These are phyloP conservation scores for Apiotrichum siamense DNA, from an alignment of 1,284 basidiomycete species.

Conservation along the genomic window DNA sequence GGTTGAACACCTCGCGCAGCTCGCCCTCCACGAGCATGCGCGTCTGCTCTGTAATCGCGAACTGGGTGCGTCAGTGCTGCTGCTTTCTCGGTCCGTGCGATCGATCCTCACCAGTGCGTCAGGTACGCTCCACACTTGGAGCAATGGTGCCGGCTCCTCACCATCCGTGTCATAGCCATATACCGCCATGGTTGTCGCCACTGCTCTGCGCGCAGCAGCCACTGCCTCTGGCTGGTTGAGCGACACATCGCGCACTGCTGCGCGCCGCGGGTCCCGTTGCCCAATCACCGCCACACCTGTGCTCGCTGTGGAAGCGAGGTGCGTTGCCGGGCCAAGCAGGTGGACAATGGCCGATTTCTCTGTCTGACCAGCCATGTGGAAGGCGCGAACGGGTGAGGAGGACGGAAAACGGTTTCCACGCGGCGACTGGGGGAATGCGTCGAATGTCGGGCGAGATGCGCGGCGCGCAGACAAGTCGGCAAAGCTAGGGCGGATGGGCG, in stretches of 20 bases:
- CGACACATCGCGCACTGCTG: slow-evolving; percentile 8
- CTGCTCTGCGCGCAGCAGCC: slow-evolving; percentile 13
- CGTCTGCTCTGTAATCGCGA: slow-evolving; percentile 32
- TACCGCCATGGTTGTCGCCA: slow-evolving; percentile 19
- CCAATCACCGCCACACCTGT: not conserved
- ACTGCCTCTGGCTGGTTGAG: slow-evolving; percentile 13
- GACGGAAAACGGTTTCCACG: slow-evolving; percentile 33
- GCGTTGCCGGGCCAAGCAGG: slow-evolving; percentile 28
- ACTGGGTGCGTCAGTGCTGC: slow-evolving; percentile 11
- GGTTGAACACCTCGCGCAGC: slow-evolving; percentile 31
- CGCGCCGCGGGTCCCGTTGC: not conserved
- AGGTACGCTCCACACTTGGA: slow-evolving; percentile 26
- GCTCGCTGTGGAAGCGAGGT: slow-evolving; percentile 21
- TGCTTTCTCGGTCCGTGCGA: not conserved
- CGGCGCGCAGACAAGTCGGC: slow-evolving; percentile 30
- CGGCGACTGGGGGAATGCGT: slow-evolving; percentile 18
- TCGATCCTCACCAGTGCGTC: slow-evolving; percentile 35
- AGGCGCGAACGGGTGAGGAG: slow-evolving; percentile 19
- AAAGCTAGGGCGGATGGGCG: slow-evolving; percentile 26
- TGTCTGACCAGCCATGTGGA: slow-evolving; percentile 7
- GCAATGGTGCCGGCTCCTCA: slow-evolving; percentile 18
- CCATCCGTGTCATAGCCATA: slow-evolving; percentile 28
- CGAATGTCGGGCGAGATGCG: slow-evolving; percentile 27
- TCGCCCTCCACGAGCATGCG: slow-evolving; percentile 35
- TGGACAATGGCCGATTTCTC: slow-evolving; percentile 31